These are phyloP conservation scores for Penicillium paneum DNA, from an alignment of 2,329 filamentous ascomycete genomes.

Conservation along the genomic window DNA sequence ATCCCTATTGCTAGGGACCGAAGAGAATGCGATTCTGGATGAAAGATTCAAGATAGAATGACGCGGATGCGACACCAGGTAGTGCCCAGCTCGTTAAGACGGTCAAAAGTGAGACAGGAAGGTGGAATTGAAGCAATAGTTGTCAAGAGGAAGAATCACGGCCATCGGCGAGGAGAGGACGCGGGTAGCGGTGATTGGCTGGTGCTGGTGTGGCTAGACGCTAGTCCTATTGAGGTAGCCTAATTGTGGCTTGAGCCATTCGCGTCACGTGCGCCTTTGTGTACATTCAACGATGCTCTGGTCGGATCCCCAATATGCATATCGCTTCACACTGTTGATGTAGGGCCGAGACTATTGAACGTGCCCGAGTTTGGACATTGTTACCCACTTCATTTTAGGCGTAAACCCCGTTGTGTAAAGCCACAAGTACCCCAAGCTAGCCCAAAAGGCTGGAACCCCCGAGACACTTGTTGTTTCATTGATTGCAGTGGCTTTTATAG, in stretches of 20 bases:
- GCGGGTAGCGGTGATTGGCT: conserved; percentile 21
- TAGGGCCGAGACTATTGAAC: not conserved
- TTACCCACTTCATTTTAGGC: not conserved
- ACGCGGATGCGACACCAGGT: conserved; percentile 9
- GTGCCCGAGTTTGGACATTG: not conserved
- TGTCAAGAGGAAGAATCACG: conserved; percentile 17
- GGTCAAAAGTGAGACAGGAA: conserved; percentile 6
- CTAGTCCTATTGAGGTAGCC: not conserved
- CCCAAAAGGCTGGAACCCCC: conserved; percentile 17
- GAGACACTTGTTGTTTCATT: conserved; percentile 22
- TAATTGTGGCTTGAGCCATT: not conserved
- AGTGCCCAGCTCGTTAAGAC: conserved; percentile 8
- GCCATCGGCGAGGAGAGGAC: conserved; percentile 20
- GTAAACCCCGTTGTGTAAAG: not conserved
- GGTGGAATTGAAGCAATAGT: conserved; percentile 14
- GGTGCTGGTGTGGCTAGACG: conserved; percentile 7
- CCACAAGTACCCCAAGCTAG: conserved; percentile 1
- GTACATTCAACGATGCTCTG: conserved; percentile 1
- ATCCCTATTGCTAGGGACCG: conserved; percentile 15
- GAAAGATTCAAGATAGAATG: conserved; percentile 6
- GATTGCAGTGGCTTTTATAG: conserved; percentile 3
- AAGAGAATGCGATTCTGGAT: conserved; percentile 1
- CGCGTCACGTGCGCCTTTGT: conserved; percentile 5
- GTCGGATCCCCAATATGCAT: conserved; percentile 8
- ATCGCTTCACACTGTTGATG: not conserved